Percentiles rank a stretch among this genome's conserved stretches.
Evolutionary conservation across 345 rosid species (phyloP).

Genomic region (Boechera divaricarpa): DNA sequence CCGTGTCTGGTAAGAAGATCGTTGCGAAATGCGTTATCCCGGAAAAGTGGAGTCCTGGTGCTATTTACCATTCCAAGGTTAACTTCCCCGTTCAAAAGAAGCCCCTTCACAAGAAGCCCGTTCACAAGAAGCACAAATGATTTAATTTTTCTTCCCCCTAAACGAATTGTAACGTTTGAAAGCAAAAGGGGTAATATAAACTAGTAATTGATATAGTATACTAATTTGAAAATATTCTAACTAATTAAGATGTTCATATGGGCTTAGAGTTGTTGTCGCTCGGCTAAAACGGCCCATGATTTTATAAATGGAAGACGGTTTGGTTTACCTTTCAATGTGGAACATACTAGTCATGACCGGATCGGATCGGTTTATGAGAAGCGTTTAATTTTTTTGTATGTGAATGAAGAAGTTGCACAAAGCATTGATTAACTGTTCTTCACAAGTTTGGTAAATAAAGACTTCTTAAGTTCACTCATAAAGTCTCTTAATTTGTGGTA

Average conservation of each 20-base stretch:
- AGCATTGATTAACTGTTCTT: slow-evolving; percentile 10
- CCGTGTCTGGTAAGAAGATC: slow-evolving; percentile 41
- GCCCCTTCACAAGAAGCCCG: too few relatives aligned
- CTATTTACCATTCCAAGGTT: slow-evolving; percentile 56
- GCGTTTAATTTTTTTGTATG: slow-evolving; percentile 1
- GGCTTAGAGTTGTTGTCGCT: background rate
- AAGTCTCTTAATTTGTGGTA: slow-evolving; percentile 33
- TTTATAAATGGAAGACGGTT: slow-evolving; percentile 9
- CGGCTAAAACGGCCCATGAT: background rate
- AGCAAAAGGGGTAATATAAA: background rate
- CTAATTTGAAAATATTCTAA: background rate
- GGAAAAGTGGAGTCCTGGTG: slow-evolving; percentile 62
- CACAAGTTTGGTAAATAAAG: slow-evolving; percentile 36
- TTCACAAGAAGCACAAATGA: slow-evolving; percentile 20
- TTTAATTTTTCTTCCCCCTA: background rate
- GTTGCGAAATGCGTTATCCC: slow-evolving; percentile 62
- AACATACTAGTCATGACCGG: background rate
- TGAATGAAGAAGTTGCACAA: slow-evolving; percentile 8
- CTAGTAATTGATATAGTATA: slow-evolving; percentile 29
- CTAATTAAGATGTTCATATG: slow-evolving; percentile 1
- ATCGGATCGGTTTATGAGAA: slow-evolving; percentile 3
- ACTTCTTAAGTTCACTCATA: slow-evolving; percentile 22
- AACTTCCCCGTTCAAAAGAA: slow-evolving; percentile 45
- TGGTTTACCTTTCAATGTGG: slow-evolving; percentile 18
- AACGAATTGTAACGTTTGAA: slow-evolving; percentile 19